Percentiles rank a stretch among this genome's conserved stretches.
phyloP scores from a whole-genome alignment of 768 basidiomycete genomes.

The Mycena latifolia region DNA sequence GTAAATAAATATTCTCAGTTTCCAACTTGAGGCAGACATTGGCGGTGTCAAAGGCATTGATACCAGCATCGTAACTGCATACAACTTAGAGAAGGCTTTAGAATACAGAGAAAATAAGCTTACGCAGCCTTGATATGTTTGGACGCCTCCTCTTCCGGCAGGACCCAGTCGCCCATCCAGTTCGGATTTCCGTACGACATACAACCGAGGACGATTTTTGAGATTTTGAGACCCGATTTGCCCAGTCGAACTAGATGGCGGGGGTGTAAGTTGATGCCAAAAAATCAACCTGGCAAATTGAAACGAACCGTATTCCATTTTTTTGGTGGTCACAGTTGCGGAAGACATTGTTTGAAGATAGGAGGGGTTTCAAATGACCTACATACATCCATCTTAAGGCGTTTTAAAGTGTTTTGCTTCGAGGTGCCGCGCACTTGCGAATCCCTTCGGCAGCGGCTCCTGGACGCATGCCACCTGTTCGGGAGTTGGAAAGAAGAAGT shows the following conservation, averaged over 20 bases:
- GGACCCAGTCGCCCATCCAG: conserved; percentile 55
- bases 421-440: no score
- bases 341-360: background rate
- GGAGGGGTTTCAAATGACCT: no score
- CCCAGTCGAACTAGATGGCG: conserved; percentile 53
- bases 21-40: background rate
- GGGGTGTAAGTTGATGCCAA: background rate
- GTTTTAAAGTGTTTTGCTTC: no score
- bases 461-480: no score
- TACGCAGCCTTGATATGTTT: conserved; percentile 50
- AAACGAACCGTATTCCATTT: no score
- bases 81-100: background rate
- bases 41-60: conserved; percentile 24
- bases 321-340: no score
- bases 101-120: background rate
- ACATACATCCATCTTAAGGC: no score
- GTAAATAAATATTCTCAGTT: no score
- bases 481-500: no score
- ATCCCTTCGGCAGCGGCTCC: no score
- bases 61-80: conserved; percentile 14
- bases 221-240: conserved; percentile 63
- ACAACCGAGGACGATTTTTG: conserved; percentile 48
- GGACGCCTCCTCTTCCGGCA: no score
- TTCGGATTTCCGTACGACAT: conserved; percentile 41
- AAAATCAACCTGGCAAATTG: no score